These are phyloP conservation scores for Elasticomyces elasticus DNA, from an alignment of 495 filamentous ascomycete genomes.

Conservation along the genomic window DNA sequence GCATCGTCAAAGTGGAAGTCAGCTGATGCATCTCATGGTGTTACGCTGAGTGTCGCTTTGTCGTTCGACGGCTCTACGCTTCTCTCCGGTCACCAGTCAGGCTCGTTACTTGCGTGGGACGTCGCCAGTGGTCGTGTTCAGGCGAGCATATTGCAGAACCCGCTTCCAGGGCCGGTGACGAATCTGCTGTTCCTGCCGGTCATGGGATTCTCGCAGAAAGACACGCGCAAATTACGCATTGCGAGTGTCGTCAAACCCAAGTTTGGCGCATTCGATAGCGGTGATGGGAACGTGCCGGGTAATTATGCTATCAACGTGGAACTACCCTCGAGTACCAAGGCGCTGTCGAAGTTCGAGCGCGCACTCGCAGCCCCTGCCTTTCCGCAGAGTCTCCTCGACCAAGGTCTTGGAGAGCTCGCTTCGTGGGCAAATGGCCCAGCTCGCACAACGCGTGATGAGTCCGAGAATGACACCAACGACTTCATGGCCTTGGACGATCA, in stretches of 20 bases:
- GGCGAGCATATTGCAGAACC: slow-evolving; percentile 54
- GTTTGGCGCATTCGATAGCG: slow-evolving; percentile 40
- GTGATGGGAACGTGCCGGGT: slow-evolving; percentile 40
- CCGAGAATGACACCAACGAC: slow-evolving; percentile 14
- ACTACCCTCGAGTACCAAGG: slow-evolving; percentile 32
- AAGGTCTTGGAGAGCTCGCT: slow-evolving; percentile 45
- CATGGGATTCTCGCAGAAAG: slow-evolving; percentile 42
- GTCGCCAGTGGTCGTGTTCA: slow-evolving; percentile 54
- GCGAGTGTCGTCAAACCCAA: slow-evolving; percentile 63
- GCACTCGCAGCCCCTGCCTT: slow-evolving; percentile 46
- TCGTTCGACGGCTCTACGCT: slow-evolving; percentile 76
- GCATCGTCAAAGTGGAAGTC: slow-evolving; percentile 49
- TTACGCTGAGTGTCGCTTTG: slow-evolving; percentile 52
- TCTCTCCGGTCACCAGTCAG: slow-evolving; percentile 70
- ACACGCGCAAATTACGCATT: slow-evolving; percentile 38
- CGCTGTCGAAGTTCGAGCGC: slow-evolving; percentile 35
- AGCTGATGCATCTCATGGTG: slow-evolving; percentile 49
- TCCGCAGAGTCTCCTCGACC: slow-evolving; percentile 44
- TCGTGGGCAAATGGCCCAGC: slow-evolving; percentile 20
- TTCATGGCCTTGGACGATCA: slow-evolving; percentile 27
- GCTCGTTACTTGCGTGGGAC: slow-evolving; percentile 73
- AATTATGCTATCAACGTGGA: slow-evolving; percentile 63
- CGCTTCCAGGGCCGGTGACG: slow-evolving; percentile 59
- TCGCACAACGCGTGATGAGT: slow-evolving; percentile 3
- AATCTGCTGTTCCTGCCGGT: slow-evolving; percentile 63